These are phyloP conservation scores for Malus fusca DNA, from an alignment of 306 rosid species.

Conservation along the genomic window DNA sequence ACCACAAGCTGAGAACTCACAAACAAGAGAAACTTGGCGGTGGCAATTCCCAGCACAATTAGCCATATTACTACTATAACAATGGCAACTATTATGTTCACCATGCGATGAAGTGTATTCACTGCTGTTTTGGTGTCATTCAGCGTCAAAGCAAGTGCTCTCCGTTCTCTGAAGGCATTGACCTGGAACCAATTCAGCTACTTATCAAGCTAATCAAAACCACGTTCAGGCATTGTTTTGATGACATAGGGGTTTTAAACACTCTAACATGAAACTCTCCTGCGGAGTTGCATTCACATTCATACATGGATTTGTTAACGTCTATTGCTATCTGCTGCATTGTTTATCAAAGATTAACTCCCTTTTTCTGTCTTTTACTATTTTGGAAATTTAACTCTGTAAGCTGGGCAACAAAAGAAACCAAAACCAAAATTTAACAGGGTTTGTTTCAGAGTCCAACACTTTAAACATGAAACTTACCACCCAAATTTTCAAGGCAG, in stretches of 20 bases:
- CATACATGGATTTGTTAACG: not conserved
- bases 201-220: not conserved
- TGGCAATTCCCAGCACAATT: constrained; percentile 63
- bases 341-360: not conserved
- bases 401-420: not conserved
- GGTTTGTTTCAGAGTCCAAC: not conserved
- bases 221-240: not conserved
- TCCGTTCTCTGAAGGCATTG: constrained; percentile 80
- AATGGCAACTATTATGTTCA: constrained; percentile 52
- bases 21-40: constrained; percentile 56
- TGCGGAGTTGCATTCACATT: not conserved
- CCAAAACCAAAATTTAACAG: not conserved
- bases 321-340: not conserved
- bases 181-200: constrained; percentile 39
- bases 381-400: not conserved
- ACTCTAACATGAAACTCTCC: not conserved
- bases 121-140: constrained; percentile 97
- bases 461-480: constrained; percentile 36
- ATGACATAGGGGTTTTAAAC: not conserved
- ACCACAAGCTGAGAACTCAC: constrained; percentile 79
- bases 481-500: constrained; percentile 84
- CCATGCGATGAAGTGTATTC: constrained; percentile 69
- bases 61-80: constrained; percentile 58
- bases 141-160: constrained; percentile 88
- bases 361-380: not conserved